phyloP scores from a whole-genome alignment of 768 basidiomycete genomes.

The Leucosporidium yakuticum region DNA sequence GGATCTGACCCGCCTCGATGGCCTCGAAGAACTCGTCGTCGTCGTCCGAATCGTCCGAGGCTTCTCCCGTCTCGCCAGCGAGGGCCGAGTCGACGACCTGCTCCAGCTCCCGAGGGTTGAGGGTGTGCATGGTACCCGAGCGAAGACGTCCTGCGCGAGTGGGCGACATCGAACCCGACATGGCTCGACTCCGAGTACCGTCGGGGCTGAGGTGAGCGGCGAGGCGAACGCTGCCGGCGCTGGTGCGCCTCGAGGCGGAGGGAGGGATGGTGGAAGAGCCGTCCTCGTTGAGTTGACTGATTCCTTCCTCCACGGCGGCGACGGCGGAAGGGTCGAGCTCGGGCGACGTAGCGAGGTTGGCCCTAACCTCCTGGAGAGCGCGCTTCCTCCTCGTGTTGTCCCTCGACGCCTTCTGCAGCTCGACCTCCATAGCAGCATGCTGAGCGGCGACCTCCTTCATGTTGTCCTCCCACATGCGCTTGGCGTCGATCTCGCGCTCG shows the following conservation, averaged over 20 bases:
- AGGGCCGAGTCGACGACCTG: constrained; percentile 42
- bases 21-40: constrained; percentile 95
- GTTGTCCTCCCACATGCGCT: constrained; percentile 85
- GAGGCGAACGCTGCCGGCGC: not conserved
- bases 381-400: constrained; percentile 36
- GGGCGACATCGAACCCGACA: not conserved
- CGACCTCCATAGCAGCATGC: constrained; percentile 73
- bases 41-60: constrained; percentile 40
- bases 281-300: constrained; percentile 1
- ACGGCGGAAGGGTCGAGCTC: not conserved
- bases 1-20: constrained; percentile 73
- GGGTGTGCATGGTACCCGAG: constrained; percentile 8
- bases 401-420: constrained; percentile 53
- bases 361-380: constrained; percentile 36
- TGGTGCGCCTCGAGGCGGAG: constrained; percentile 6
- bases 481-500: constrained; percentile 58
- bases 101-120: constrained; percentile 36
- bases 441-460: constrained; percentile 76
- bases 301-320: constrained; percentile 10
- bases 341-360: constrained; percentile 16
- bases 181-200: constrained; percentile 20
- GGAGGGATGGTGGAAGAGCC: constrained; percentile 8
- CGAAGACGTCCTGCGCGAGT: constrained; percentile 1
- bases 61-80: constrained; percentile 30
- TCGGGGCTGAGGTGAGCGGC: constrained; percentile 19